phyloP scores from a whole-genome alignment of 2,329 filamentous ascomycete species.

The Fusarium euwallaceae region DNA sequence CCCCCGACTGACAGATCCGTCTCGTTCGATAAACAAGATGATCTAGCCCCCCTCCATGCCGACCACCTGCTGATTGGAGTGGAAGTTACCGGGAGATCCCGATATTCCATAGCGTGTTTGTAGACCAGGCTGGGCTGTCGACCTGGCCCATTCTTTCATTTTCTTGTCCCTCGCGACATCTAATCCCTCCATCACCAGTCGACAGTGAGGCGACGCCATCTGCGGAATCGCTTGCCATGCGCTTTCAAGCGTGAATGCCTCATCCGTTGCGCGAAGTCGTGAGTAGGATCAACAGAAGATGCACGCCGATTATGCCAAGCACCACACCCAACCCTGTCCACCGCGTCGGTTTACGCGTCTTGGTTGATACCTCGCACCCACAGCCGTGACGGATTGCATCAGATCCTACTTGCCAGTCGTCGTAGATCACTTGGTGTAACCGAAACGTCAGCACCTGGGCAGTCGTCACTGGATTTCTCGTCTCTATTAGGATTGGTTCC shows the following conservation, averaged over 20 bases:
- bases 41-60: background rate
- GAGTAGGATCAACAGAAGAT: background rate
- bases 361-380: background rate
- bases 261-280: background rate
- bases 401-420: slow-evolving; percentile 14
- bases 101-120: background rate
- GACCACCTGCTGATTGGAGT: background rate
- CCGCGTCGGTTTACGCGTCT: background rate
- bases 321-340: slow-evolving; percentile 5
- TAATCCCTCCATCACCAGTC: background rate
- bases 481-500: background rate
- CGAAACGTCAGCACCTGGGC: background rate
- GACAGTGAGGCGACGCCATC: background rate
- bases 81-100: background rate
- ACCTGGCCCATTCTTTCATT: background rate
- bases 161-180: background rate
- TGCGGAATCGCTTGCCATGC: background rate
- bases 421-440: slow-evolving; percentile 10
- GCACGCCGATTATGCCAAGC: background rate
- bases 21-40: slow-evolving; percentile 1
- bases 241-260: background rate
- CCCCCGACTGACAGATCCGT: background rate
- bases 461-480: background rate
- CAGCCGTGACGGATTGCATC: background rate
- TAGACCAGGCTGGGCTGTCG: background rate